Conservation (phyloP, 345 rosid species). For the Brassica incana region DNA sequence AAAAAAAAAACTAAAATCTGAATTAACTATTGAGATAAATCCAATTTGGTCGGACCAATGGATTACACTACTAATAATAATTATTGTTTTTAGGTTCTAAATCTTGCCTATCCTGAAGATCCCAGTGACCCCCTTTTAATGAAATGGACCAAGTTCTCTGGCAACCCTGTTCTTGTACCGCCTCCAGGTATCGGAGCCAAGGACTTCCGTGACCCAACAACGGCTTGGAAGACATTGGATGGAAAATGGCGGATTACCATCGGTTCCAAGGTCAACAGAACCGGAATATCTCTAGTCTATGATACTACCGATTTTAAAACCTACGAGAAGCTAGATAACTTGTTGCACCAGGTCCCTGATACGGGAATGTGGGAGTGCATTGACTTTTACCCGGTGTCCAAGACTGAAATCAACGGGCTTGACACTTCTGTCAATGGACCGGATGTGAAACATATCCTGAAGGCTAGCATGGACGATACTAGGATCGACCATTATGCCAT, state of each 20-base stretch:
- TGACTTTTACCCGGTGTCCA: slow-evolving; percentile 38
- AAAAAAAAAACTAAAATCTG: too few species aligned
- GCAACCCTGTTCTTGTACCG: slow-evolving; percentile 74
- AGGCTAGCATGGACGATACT: slow-evolving; percentile 41
- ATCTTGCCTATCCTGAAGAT: slow-evolving; percentile 86
- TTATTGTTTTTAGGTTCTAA: slow-evolving; percentile 51
- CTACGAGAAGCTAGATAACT: slow-evolving; percentile 36
- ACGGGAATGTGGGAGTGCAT: slow-evolving; percentile 91
- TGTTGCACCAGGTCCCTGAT: slow-evolving; percentile 59
- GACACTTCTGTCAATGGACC: slow-evolving; percentile 36
- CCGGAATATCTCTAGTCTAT: slow-evolving; percentile 68
- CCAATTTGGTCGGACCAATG: background rate
- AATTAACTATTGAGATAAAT: background rate
- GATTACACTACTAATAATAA: background rate
- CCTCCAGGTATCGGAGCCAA: slow-evolving; percentile 57
- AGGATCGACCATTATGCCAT: slow-evolving; percentile 35
- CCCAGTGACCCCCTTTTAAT: slow-evolving; percentile 66
- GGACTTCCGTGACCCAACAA: slow-evolving; percentile 96
- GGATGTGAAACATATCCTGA: slow-evolving; percentile 30
- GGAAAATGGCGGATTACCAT: slow-evolving; percentile 83
- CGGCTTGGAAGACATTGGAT: slow-evolving; percentile 71
- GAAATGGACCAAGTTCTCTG: slow-evolving; percentile 64
- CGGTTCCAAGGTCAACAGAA: slow-evolving; percentile 67
- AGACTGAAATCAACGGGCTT: slow-evolving; percentile 16
- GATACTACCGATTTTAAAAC: slow-evolving; percentile 73